Evolutionary conservation across 176 grass and related monocot genomes (phyloP).

Genomic region (Carex myosuroides): DNA sequence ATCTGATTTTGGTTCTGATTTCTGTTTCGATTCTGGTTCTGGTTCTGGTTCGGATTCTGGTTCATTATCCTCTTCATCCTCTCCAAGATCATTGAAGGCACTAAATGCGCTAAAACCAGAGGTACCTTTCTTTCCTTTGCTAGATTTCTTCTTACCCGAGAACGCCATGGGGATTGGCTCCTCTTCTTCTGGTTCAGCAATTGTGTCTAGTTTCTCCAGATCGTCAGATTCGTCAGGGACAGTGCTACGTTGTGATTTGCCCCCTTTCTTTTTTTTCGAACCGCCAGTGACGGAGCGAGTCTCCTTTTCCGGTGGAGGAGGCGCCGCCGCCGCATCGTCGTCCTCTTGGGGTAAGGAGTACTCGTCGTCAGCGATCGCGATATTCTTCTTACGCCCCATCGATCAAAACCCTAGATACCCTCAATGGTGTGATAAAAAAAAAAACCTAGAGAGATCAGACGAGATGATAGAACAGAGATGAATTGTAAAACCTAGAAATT

Average conservation of each 20-base stretch:
- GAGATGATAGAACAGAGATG: background rate
- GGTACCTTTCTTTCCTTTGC: slow-evolving; percentile 49
- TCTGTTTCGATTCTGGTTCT: slow-evolving; percentile 10
- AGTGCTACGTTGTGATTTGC: slow-evolving; percentile 25
- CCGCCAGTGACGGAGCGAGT: slow-evolving; percentile 36
- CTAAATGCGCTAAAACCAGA: slow-evolving; percentile 42
- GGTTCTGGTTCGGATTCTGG: slow-evolving; percentile 2
- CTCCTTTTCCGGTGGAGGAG: slow-evolving; percentile 28
- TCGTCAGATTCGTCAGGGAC: slow-evolving; percentile 39
- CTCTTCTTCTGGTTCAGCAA: slow-evolving; percentile 31
- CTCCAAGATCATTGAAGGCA: slow-evolving; percentile 45
- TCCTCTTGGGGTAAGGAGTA: slow-evolving; percentile 70
- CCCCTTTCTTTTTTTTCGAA: slow-evolving; percentile 76
- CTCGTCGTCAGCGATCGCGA: slow-evolving; percentile 84
- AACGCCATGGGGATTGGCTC: slow-evolving; percentile 57
- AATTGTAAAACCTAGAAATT: background rate
- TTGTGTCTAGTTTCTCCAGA: background rate
- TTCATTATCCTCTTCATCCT: slow-evolving; percentile 34
- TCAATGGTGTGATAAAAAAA: background rate
- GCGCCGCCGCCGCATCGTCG: slow-evolving; percentile 25
- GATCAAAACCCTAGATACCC: slow-evolving; percentile 8
- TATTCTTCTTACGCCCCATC: slow-evolving; percentile 95
- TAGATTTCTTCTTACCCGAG: slow-evolving; percentile 87
- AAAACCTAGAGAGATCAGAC: background rate
- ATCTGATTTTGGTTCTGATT: slow-evolving; percentile 10